phyloP scores from a whole-genome alignment of 805 yeast genomes.

The Cyberlindnera mississippiensis region DNA sequence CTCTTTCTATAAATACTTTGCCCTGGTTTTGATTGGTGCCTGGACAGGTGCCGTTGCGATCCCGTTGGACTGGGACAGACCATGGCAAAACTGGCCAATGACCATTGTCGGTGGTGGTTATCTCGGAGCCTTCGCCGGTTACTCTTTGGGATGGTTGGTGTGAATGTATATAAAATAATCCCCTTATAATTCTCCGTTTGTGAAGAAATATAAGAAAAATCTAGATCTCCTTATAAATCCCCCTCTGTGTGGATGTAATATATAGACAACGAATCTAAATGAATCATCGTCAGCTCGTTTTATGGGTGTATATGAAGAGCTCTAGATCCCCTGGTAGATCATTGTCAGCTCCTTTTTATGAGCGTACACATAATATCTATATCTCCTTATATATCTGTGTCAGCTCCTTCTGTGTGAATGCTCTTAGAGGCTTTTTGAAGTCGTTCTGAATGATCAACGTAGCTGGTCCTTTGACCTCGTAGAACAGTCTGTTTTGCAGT shows the following conservation, averaged over 20 bases:
- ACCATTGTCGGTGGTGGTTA: conserved; percentile 80
- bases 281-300: no score
- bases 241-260: not conserved
- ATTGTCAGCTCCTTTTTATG: no score
- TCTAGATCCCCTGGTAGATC: no score
- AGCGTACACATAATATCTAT: no score
- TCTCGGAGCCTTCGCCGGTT: conserved; percentile 66
- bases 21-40: conserved; percentile 92
- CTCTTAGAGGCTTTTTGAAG: conserved; percentile 1
- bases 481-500: conserved; percentile 21
- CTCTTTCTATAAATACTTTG: conserved; percentile 30
- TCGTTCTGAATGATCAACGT: conserved; percentile 25
- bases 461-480: conserved; percentile 31
- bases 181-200: no score
- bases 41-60: conserved; percentile 95
- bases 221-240: not conserved
- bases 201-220: no score
- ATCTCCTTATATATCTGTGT: conserved; percentile 13
- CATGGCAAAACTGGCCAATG: conserved; percentile 96
- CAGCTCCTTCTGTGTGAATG: conserved; percentile 16
- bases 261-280: no score
- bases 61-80: conserved; percentile 96
- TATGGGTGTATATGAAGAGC: no score
- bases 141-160: conserved; percentile 35
- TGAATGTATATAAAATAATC: conserved; percentile 14